These are phyloP conservation scores for Cryptomeria japonica DNA, from an alignment of 75 land plant species.

Conservation along the genomic window DNA sequence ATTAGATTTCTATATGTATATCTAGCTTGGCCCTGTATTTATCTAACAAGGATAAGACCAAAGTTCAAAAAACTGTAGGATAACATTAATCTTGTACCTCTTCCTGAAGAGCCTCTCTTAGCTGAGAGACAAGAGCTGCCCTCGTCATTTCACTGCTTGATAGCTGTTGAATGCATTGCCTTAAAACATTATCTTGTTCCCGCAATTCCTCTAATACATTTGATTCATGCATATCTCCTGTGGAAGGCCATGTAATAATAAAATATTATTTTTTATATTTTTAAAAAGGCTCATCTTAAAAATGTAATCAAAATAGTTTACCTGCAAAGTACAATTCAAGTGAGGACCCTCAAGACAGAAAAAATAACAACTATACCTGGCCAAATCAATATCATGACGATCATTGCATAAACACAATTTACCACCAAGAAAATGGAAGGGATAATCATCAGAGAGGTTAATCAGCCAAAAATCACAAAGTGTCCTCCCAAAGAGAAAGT, in stretches of 20 bases:
- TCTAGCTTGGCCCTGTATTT: not conserved
- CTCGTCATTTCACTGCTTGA: slow-evolving; percentile 64
- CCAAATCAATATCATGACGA: not conserved
- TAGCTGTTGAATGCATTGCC: slow-evolving; percentile 64
- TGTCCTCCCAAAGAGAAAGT: not conserved
- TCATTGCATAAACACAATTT: not conserved
- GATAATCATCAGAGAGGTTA: not conserved
- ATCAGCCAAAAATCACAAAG: not conserved
- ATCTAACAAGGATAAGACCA: not conserved
- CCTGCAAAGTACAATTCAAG: not conserved
- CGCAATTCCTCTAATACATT: slow-evolving; percentile 48
- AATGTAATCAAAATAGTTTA: not conserved
- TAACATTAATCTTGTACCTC: slow-evolving; percentile 45
- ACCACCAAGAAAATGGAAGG: not conserved
- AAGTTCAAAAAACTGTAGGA: not conserved
- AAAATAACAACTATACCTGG: not conserved
- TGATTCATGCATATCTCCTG: slow-evolving; percentile 39
- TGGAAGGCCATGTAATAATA: not conserved
- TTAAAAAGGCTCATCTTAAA: not conserved
- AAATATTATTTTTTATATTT: not conserved
- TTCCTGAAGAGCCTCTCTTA: slow-evolving; percentile 73
- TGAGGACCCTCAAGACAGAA: not conserved
- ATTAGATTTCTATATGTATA: not conserved
- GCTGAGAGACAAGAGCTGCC: slow-evolving; percentile 47
- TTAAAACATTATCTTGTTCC: slow-evolving; percentile 56